A percentile compares a stretch with the other conserved stretches of the same genome.
phyloP scores from a whole-genome alignment of 1,284 basidiomycete species.

The Naganishia sp. region DNA sequence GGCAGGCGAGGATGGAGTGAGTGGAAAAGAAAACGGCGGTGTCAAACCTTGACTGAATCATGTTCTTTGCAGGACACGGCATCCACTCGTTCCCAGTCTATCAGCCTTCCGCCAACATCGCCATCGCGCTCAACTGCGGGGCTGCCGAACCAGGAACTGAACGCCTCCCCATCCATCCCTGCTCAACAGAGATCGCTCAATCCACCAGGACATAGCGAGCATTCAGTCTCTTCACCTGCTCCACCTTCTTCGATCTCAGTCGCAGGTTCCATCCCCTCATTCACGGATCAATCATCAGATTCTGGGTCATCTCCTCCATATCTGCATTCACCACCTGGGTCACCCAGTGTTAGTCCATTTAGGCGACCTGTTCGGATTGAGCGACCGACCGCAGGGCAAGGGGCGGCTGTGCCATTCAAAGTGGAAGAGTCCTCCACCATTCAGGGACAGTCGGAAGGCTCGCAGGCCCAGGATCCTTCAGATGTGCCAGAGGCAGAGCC shows the following conservation, averaged over 20 bases:
- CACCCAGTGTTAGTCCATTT: conserved; percentile 23
- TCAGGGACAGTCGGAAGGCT: background rate
- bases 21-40: background rate
- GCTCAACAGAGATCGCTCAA: conserved; percentile 39
- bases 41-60: background rate
- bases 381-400: background rate
- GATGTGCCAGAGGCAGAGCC: background rate
- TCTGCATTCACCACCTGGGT: conserved; percentile 27
- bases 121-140: conserved; percentile 30
- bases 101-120: conserved; percentile 48
- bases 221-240: conserved; percentile 36
- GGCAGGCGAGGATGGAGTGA: conserved; percentile 41
- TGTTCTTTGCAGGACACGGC: conserved; percentile 39
- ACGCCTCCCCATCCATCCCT: background rate
- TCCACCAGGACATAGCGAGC: conserved; percentile 31
- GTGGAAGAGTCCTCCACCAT: background rate
- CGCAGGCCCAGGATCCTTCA: background rate
- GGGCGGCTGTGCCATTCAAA: background rate
- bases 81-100: conserved; percentile 46
- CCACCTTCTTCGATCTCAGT: conserved; percentile 16
- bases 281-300: conserved; percentile 19
- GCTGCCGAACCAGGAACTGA: conserved; percentile 36
- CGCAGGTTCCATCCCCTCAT: conserved; percentile 7
- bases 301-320: conserved; percentile 26
- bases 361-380: conserved; percentile 4